phyloP scores from a whole-genome alignment of 805 yeast genomes.

The Wickerhamomyces tratensis region DNA sequence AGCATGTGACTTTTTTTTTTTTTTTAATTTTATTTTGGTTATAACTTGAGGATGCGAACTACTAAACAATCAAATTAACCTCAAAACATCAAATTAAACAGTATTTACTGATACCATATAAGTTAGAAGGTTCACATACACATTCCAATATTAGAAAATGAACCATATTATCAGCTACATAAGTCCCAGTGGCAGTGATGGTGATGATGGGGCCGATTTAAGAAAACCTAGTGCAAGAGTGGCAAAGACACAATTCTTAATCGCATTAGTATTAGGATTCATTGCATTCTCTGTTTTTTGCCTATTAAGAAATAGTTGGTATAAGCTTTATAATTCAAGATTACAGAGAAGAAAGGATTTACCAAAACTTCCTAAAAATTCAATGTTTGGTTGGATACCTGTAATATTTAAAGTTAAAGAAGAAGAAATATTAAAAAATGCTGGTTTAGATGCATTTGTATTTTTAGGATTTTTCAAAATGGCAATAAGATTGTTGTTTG shows the following conservation, averaged over 20 bases:
- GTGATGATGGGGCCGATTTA: constrained; percentile 6
- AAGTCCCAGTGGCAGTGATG: neutral
- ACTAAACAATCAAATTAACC: too few species aligned
- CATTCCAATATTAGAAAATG: too few species aligned
- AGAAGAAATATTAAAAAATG: constrained; percentile 70
- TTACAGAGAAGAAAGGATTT: constrained; percentile 35
- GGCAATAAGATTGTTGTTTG: constrained; percentile 60
- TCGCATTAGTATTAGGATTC: constrained; percentile 61
- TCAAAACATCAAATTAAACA: too few species aligned
- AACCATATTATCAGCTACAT: too few species aligned
- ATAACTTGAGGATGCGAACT: too few species aligned
- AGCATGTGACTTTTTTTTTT: too few species aligned
- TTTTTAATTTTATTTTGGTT: too few species aligned
- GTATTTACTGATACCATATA: too few species aligned
- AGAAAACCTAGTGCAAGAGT: constrained; percentile 32
- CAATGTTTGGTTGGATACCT: constrained; percentile 77
- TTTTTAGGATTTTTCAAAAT: constrained; percentile 85
- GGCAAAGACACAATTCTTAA: constrained; percentile 65
- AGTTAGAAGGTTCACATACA: too few species aligned
- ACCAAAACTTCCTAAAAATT: constrained; percentile 45
- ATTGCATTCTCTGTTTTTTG: constrained; percentile 65
- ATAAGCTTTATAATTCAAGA: constrained; percentile 80
- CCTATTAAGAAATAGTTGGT: constrained; percentile 60
- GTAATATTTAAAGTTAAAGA: constrained; percentile 58
- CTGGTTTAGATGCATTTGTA: constrained; percentile 93